Percentiles rank a stretch among this genome's conserved stretches.
These are phyloP conservation scores for Aspergillus brunneoviolaceus DNA, from an alignment of 2,329 filamentous ascomycete genomes.

Conservation along the genomic window DNA sequence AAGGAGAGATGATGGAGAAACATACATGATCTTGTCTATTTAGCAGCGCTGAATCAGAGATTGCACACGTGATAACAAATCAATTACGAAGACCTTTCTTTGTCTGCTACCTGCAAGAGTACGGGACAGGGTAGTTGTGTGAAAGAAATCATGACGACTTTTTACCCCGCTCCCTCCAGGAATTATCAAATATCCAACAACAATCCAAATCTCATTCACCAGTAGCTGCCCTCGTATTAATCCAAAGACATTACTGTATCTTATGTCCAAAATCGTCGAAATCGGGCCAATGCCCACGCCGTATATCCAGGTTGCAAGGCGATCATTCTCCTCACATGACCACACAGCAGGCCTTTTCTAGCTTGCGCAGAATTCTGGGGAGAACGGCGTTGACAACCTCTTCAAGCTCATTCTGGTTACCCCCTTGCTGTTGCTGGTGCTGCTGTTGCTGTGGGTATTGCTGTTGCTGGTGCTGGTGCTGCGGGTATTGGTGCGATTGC, in stretches of 20 bases:
- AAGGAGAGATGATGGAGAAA: not conserved
- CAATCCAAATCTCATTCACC: too few relatives aligned
- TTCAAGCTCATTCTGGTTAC: slow-evolving; percentile 58
- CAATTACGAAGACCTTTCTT: not conserved
- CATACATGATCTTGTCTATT: not conserved
- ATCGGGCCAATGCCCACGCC: not conserved
- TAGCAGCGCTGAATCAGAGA: not conserved
- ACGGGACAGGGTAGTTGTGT: not conserved
- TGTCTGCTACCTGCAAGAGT: not conserved
- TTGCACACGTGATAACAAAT: not conserved
- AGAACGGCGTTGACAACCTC: slow-evolving; percentile 62
- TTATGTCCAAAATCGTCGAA: not conserved
- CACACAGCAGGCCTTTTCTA: slow-evolving; percentile 69
- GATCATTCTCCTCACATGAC: slow-evolving; percentile 61
- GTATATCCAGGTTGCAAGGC: not conserved
- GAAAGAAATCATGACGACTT: not conserved
- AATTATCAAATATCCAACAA: too few relatives aligned
- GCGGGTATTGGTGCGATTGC: slow-evolving; percentile 17
- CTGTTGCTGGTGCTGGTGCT: slow-evolving; percentile 36
- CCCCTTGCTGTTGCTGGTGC: slow-evolving; percentile 46
- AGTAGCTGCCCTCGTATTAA: too few relatives aligned
- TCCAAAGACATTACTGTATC: not conserved
- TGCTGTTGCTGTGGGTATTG: slow-evolving; percentile 42
- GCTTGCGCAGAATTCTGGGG: slow-evolving; percentile 60
- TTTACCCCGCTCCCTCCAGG: not conserved